A percentile compares a stretch with the other conserved stretches of the same genome.
phyloP scores from a whole-genome alignment of 768 basidiomycete species.

The Suillus plorans region DNA sequence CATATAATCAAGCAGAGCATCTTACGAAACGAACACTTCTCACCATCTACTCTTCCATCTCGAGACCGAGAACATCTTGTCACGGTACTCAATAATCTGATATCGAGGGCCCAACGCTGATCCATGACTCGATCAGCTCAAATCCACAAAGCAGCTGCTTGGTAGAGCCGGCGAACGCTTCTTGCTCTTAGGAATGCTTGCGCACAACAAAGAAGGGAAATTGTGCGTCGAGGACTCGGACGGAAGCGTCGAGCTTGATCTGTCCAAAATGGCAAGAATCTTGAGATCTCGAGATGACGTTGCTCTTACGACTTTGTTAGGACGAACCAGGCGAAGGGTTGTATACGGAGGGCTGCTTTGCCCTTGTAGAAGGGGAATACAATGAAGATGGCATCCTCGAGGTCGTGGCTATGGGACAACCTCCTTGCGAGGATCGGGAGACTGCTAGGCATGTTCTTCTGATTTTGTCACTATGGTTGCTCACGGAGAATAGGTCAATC shows the following conservation, averaged over 20 bases:
- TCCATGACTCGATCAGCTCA: slow-evolving; percentile 53
- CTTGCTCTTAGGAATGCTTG: slow-evolving; percentile 89
- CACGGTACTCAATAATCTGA: slow-evolving; percentile 50
- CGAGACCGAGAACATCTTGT: slow-evolving; percentile 85
- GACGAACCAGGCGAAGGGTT: slow-evolving; percentile 93
- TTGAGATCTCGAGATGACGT: not conserved
- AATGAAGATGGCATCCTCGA: slow-evolving; percentile 87
- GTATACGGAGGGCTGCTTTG: slow-evolving; percentile 95
- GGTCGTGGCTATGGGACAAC: slow-evolving; percentile 95
- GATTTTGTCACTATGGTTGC: not conserved
- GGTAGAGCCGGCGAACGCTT: slow-evolving; percentile 90
- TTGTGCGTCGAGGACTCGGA: slow-evolving; percentile 93
- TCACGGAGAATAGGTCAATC: slow-evolving; percentile 60
- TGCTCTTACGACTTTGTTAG: slow-evolving; percentile 30
- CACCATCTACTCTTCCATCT: slow-evolving; percentile 90
- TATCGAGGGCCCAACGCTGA: not conserved
- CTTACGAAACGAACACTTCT: slow-evolving; percentile 95
- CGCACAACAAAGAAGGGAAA: slow-evolving; percentile 86
- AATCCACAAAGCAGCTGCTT: slow-evolving; percentile 93
- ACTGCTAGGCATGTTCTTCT: slow-evolving; percentile 62
- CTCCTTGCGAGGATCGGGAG: slow-evolving; percentile 89
- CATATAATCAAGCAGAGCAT: slow-evolving; percentile 93
- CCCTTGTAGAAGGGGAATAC: slow-evolving; percentile 94
- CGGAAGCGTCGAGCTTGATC: slow-evolving; percentile 85
- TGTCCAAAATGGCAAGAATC: slow-evolving; percentile 73